Evolutionary conservation across 495 filamentous ascomycete species (phyloP), one percentile per base, ranked within the genome.

Genomic region (Lindgomyces ingoldianus): DNA sequence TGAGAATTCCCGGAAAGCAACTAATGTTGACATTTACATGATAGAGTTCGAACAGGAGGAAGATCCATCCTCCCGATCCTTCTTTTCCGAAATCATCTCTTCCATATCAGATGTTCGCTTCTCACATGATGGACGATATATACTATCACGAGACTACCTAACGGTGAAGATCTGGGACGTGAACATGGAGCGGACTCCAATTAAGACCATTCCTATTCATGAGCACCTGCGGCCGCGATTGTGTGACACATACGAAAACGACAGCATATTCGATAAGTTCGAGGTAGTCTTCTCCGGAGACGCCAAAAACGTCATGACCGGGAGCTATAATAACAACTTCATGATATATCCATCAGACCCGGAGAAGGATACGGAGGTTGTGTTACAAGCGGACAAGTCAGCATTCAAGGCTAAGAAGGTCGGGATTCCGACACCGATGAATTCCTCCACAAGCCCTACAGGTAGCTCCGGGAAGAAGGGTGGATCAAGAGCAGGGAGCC

Each of bases 141-240:
- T 98, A 64, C 87, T 98, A 33, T 98, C 94, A 4, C 88, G 94
- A 58, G 94, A 98, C 76, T 98, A 98, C 76, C 80, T 98, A 62
- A 98, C 94, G 1, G 94, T 98, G 71, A 98, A 98, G 81, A 98
- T 98, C 69, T 98, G 94, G 94, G 94, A 98, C 74, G 92, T 98
- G 67, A 95, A 93, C 76, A 98, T 97, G 94, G 94, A 98, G 76
- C 84, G 90, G 29, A 90, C 94, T 63, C 94, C 94, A 0, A 84
- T 98, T 62, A 98, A 98, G 82, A 98, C 95, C 12, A 98, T 98
- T 65, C 94, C 94, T 4, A 98, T 98, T 64, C 94, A 98, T 75
- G 94, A 98, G 71, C 94, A 98, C 72, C 85, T 98, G 24, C 87
- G 94, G 52, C 94, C 94, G 3, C 86, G 93, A 41, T 83, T 98